Conservation (phyloP, 495 filamentous ascomycete species). For the Penicillium alfredii region DNA sequence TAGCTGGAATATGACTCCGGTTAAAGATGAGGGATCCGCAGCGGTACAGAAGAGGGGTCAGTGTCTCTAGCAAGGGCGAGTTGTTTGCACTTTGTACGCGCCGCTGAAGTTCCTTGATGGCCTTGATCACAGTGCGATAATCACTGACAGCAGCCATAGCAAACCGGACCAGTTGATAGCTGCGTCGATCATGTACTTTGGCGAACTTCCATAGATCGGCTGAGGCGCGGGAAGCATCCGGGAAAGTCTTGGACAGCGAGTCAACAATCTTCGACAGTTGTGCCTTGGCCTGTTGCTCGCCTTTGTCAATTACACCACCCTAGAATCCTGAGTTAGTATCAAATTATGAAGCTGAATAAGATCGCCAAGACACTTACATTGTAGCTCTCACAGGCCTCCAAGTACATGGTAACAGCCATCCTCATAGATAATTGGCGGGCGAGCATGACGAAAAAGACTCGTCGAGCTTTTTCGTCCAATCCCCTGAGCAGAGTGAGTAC, state of each 20-base stretch:
- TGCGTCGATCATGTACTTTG: constrained; percentile 83
- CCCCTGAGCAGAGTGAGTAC: constrained; percentile 74
- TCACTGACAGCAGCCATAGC: constrained; percentile 82
- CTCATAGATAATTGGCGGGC: constrained; percentile 64
- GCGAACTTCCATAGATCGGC: constrained; percentile 84
- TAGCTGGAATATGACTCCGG: constrained; percentile 82
- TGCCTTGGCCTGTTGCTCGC: constrained; percentile 59
- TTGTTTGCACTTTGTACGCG: constrained; percentile 63
- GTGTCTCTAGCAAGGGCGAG: constrained; percentile 61
- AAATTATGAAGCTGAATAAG: background rate
- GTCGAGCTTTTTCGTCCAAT: constrained; percentile 71
- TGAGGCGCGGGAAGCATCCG: constrained; percentile 60
- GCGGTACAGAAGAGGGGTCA: constrained; percentile 80
- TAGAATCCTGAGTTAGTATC: constrained; percentile 25
- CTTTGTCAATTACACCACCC: constrained; percentile 73
- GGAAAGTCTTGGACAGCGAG: constrained; percentile 66
- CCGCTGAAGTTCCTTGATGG: constrained; percentile 83
- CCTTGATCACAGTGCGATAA: constrained; percentile 81
- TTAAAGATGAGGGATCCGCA: constrained; percentile 83
- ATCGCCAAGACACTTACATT: constrained; percentile 45
- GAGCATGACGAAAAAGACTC: constrained; percentile 85
- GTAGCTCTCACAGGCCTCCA: constrained; percentile 77
- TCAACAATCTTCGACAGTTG: constrained; percentile 61
- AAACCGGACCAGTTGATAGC: constrained; percentile 82
- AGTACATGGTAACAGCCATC: constrained; percentile 61